phyloP scores from a whole-genome alignment of 2,329 filamentous ascomycete species.

The Penicillium sp. region DNA sequence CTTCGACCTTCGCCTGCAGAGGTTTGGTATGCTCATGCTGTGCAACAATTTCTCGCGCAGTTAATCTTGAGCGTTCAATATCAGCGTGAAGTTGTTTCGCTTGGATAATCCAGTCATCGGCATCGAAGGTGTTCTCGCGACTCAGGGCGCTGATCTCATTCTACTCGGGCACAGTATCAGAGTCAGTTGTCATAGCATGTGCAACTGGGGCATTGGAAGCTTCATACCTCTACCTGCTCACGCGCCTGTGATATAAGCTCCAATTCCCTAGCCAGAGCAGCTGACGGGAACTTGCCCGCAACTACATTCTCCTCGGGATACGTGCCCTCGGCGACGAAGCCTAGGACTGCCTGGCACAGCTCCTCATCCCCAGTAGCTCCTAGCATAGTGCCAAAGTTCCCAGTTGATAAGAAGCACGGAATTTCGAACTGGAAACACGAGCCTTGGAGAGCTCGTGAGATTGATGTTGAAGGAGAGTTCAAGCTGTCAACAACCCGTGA shows the following conservation, averaged over 20 bases:
- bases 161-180: slow-evolving; percentile 41
- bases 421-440: not conserved
- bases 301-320: slow-evolving; percentile 60
- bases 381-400: slow-evolving; percentile 19
- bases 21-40: slow-evolving; percentile 69
- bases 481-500: slow-evolving; percentile 31
- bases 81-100: slow-evolving; percentile 82
- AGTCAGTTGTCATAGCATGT: slow-evolving; percentile 4
- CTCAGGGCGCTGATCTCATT: slow-evolving; percentile 74
- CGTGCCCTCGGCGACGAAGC: slow-evolving; percentile 58
- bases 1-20: slow-evolving; percentile 64
- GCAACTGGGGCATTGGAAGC: not conserved
- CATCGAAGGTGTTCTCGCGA: slow-evolving; percentile 71
- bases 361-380: slow-evolving; percentile 40
- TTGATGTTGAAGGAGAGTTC: slow-evolving; percentile 5
- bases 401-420: slow-evolving; percentile 25
- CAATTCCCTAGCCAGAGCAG: slow-evolving; percentile 51
- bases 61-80: slow-evolving; percentile 73
- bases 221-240: slow-evolving; percentile 53
- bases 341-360: slow-evolving; percentile 62
- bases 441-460: slow-evolving; percentile 1
- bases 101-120: slow-evolving; percentile 81
- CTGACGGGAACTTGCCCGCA: slow-evolving; percentile 52
- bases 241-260: slow-evolving; percentile 53
- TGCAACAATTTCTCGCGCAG: slow-evolving; percentile 77